Evolutionary conservation across 768 basidiomycete genomes (phyloP), one percentile per base, ranked within the genome.

Genomic region (Suillus ampliporus): DNA sequence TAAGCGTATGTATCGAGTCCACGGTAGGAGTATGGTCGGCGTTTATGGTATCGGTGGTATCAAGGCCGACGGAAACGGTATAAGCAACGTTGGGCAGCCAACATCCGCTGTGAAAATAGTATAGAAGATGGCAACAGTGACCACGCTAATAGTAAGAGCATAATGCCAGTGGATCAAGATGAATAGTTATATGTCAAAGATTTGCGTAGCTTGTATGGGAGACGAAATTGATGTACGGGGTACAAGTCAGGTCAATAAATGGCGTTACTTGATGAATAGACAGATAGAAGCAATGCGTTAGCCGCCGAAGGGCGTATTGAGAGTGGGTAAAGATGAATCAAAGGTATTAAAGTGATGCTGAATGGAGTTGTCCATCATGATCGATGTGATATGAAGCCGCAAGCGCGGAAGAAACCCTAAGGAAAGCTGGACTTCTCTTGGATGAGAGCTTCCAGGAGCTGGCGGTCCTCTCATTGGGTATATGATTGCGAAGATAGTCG

Each of bases 401-500:
- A n/a, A n/a, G 51, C 8, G 21, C 35, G 52, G 58, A 31, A 14
- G 15, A 41, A 19, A 17, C 54, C 26, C 75, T 21, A 75, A 69
- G 73, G 70, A 59, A 69, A 62, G 52, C n/a, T 68, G 19, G 68
- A 63, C 64, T 89, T 90, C 76, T 88, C 88, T 53, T 83, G 79
- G 11, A 86, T 81, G 23, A 88, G 80, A 53, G 81, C 75, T 58
- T 83, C 77, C 61, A 87, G 74, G 68, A 81, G 77, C 67, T 80
- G 79, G 65, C 79, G 75, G 60, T 80, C 79, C 54, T 80, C 74
- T 37, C 77, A 75, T 58, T 82, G 83, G 62, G 81, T 79, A 57
- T 78, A 75, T 47, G 85, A 83, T 47, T 81, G 81, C 26, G 88
- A 87, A 2, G 78, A 74, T 40, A 86, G 75, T 59, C 83, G 81